phyloP scores from a whole-genome alignment of 176 grass and related monocot genomes.

The Cocos nucifera region DNA sequence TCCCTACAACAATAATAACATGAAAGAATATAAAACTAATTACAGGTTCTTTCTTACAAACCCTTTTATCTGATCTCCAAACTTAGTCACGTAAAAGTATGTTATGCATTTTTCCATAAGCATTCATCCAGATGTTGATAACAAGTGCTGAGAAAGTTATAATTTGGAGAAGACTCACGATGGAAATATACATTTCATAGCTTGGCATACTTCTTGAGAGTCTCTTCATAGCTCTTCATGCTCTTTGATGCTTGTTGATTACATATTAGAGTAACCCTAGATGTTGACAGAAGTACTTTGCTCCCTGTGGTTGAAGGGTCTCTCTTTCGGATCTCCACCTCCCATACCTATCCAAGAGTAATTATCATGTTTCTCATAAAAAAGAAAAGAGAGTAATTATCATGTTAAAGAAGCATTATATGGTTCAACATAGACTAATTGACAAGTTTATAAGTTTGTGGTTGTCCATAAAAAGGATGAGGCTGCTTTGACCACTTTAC shows the following conservation, averaged over 20 bases:
- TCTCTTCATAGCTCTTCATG: slow-evolving; percentile 26
- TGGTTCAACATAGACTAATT: not conserved
- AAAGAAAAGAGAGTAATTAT: not conserved
- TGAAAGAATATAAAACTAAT: too few relatives aligned
- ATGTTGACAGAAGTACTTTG: slow-evolving; percentile 52
- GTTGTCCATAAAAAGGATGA: too few relatives aligned
- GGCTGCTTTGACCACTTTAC: too few relatives aligned
- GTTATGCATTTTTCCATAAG: too few relatives aligned
- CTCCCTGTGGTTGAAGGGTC: slow-evolving; percentile 36
- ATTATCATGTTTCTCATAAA: not conserved
- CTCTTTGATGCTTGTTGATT: slow-evolving; percentile 36
- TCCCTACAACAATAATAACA: too few relatives aligned
- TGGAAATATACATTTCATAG: slow-evolving; percentile 19
- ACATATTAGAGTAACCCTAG: slow-evolving; percentile 48
- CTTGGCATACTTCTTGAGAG: slow-evolving; percentile 56
- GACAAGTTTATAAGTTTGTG: too few relatives aligned
- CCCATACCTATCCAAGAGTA: slow-evolving; percentile 49
- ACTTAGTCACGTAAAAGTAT: too few relatives aligned
- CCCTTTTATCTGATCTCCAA: too few relatives aligned
- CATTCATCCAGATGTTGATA: too few relatives aligned
- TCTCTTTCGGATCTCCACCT: slow-evolving; percentile 39
- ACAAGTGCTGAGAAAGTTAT: too few relatives aligned
- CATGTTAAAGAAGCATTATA: not conserved
- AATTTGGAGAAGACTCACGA: too few relatives aligned
- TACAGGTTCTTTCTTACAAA: too few relatives aligned